A percentile compares a stretch with the other conserved stretches of the same genome.
Evolutionary conservation across 2,329 filamentous ascomycete genomes (phyloP).

Genomic region (Neofusicoccum laricinum): DNA sequence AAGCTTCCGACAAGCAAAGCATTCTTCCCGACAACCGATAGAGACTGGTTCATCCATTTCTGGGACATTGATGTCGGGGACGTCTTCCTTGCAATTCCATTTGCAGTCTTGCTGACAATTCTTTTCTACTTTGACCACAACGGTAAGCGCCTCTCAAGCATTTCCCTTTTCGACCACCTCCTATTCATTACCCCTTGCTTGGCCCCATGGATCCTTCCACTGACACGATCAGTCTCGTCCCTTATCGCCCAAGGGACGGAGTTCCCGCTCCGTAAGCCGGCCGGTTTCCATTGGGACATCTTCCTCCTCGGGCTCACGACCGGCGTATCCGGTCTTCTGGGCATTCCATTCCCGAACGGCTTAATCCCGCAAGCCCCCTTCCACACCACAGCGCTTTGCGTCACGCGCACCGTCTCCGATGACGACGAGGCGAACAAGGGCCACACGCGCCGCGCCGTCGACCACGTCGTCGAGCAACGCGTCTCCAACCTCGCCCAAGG

Average conservation of each 20-base stretch:
- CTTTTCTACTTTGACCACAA: constrained; percentile 92
- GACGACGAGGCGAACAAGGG: constrained; percentile 41
- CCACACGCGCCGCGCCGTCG: constrained; percentile 41
- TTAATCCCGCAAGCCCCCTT: constrained; percentile 60
- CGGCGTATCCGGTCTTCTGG: constrained; percentile 54
- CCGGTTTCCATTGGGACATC: constrained; percentile 61
- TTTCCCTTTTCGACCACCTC: too few relatives aligned
- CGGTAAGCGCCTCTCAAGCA: not conserved
- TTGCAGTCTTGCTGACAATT: constrained; percentile 77
- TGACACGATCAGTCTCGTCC: constrained; percentile 40
- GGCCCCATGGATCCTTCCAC: constrained; percentile 18
- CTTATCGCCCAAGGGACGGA: constrained; percentile 56
- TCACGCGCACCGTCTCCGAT: constrained; percentile 37
- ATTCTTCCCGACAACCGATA: constrained; percentile 72
- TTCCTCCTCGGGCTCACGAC: constrained; percentile 57
- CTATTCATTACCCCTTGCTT: too few relatives aligned
- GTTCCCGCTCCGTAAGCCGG: constrained; percentile 56
- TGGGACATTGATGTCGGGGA: constrained; percentile 73
- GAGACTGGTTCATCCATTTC: constrained; percentile 76
- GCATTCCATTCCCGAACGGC: constrained; percentile 57
- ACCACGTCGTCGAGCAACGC: constrained; percentile 55
- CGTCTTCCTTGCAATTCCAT: constrained; percentile 82
- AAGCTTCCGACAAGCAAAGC: constrained; percentile 72
- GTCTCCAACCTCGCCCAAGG: constrained; percentile 56
- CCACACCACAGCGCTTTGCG: constrained; percentile 53